These are phyloP conservation scores for Cadophora sp. DNA, from an alignment of 2,329 filamentous ascomycete species.

Conservation along the genomic window DNA sequence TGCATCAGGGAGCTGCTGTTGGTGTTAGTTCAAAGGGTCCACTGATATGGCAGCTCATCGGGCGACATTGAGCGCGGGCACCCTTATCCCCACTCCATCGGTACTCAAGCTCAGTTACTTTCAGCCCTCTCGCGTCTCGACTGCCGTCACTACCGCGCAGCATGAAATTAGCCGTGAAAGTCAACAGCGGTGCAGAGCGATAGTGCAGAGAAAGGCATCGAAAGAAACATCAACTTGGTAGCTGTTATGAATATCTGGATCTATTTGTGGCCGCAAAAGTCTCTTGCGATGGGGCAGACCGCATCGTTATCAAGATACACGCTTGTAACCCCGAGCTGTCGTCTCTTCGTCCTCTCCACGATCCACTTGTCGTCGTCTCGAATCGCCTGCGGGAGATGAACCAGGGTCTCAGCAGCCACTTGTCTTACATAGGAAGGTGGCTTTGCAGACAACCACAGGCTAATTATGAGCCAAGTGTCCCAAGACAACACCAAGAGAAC, in stretches of 20 bases:
- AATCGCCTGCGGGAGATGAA: background rate
- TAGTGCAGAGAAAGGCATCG: background rate
- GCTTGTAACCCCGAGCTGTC: background rate
- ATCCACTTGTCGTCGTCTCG: constrained; percentile 6
- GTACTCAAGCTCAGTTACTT: constrained; percentile 1
- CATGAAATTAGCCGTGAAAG: background rate
- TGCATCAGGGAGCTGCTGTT: background rate
- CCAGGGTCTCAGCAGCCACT: background rate
- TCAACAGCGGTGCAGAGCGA: background rate
- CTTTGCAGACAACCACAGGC: constrained; percentile 4
- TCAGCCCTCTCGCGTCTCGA: background rate
- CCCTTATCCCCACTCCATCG: background rate
- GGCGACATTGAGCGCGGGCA: constrained; percentile 4
- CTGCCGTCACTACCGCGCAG: background rate
- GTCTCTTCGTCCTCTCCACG: constrained; percentile 2
- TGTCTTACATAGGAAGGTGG: constrained; percentile 21
- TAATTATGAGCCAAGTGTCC: background rate
- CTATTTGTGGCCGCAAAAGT: background rate
- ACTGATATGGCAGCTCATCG: background rate
- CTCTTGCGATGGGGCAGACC: background rate
- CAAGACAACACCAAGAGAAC: constrained; percentile 7
- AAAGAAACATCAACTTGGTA: background rate
- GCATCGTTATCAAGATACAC: background rate
- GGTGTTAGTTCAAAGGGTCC: background rate
- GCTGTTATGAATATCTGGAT: background rate